A percentile compares a stretch with the other conserved stretches of the same genome.
These are phyloP conservation scores for Myrica gale DNA, from an alignment of 306 rosid genomes.

Conservation along the genomic window DNA sequence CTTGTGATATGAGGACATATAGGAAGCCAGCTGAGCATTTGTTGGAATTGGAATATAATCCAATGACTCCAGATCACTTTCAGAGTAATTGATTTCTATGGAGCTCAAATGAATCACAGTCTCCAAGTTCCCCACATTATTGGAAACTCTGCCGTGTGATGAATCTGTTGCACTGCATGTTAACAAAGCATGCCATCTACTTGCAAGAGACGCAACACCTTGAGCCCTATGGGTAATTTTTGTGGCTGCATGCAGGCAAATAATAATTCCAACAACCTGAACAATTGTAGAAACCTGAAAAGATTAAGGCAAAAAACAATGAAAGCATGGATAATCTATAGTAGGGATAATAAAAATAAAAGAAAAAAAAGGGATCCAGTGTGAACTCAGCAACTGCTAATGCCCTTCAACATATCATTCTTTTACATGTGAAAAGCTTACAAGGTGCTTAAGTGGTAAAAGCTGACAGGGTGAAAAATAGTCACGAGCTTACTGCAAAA, in stretches of 20 bases:
- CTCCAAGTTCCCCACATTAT: conserved; percentile 40
- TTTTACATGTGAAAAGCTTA: background rate
- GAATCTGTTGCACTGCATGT: conserved; percentile 56
- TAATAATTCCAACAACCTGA: conserved; percentile 76
- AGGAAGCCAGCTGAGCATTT: conserved; percentile 54
- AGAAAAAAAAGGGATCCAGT: conserved; percentile 10
- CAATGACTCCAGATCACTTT: conserved; percentile 68
- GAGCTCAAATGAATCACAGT: conserved; percentile 41
- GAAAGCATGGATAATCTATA: background rate
- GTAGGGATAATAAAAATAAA: conserved; percentile 4
- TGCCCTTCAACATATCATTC: background rate
- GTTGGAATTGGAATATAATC: conserved; percentile 50
- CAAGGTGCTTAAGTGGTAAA: background rate
- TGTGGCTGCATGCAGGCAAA: conserved; percentile 78
- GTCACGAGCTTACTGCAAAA: conserved; percentile 65
- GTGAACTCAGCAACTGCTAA: background rate
- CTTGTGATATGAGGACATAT: conserved; percentile 67
- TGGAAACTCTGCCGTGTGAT: conserved; percentile 44
- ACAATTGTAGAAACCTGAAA: conserved; percentile 69
- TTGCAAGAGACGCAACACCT: conserved; percentile 63
- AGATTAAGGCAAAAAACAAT: background rate
- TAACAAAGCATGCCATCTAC: conserved; percentile 75
- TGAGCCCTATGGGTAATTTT: conserved; percentile 87
- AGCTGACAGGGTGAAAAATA: conserved; percentile 14
- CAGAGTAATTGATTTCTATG: conserved; percentile 50